Base-by-base conservation (phyloP, 768 basidiomycete genomes). In the Suillus cothurnatus region DNA sequence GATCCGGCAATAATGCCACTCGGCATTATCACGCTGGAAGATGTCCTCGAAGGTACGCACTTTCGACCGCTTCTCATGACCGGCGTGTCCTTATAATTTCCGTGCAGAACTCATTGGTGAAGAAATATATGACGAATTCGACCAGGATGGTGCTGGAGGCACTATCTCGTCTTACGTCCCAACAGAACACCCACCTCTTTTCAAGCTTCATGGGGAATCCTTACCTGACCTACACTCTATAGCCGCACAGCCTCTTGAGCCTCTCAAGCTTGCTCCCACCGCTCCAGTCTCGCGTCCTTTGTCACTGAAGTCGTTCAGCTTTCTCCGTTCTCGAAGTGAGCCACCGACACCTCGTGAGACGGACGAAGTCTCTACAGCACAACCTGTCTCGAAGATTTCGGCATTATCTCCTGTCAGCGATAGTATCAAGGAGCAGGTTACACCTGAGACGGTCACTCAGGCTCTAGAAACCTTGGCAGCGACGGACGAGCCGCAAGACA, bases 91-190 rank as follows among this genome's bases (percentile, higher is more conserved):
- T 71, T 12, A 26, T 63, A 4, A 6, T 21, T n/a, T 19, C 61
- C 14, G 64, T 59, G 39, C 70, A 93, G 94, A 95, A 73, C 82
- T 96, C 14, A 95, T 96, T 63, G 94, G 94, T 17, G 93, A 95
- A 78, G 94, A 95, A 71, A 95, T 96, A 61, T 93, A 92, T 66
- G 93, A 95, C 71, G 94, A 95, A 78, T 95, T 93, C 73, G 94
- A 95, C 71, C 84, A 85, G 14, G 86, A 92, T 75, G 92, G 91
- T 49, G 85, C 85, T n/a, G 85, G 82, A 67, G 85, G 84, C 82
- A 71, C 86, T 73, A 71, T 81, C 67, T 81, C 78, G 26, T 79
- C 72, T 62, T 85, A 76, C 71, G 79, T 78, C 66, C 76, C 77
- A 34, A 74, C 76, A 38, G 74, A 74, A 58, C 45, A 43, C 34